phyloP scores from a whole-genome alignment of 345 rosid species.

The Gossypium stocksii region DNA sequence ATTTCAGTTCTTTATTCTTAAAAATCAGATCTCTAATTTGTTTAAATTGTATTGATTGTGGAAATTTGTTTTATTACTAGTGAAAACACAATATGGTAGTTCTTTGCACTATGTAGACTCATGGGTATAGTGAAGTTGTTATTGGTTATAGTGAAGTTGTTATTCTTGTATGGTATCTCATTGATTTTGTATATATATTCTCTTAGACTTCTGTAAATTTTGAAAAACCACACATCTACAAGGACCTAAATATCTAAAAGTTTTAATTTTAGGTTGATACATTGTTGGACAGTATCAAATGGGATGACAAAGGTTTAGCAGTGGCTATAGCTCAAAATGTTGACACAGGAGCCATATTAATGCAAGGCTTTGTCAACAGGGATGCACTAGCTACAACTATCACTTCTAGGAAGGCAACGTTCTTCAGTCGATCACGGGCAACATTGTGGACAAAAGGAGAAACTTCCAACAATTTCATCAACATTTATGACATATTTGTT shows the following conservation, averaged over 20 bases:
- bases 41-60: not conserved
- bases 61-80: not conserved
- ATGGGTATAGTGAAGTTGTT: not conserved
- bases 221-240: not conserved
- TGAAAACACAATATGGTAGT: not conserved
- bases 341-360: constrained; percentile 79
- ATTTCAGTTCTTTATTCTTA: not conserved
- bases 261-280: constrained; percentile 49
- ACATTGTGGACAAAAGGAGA: constrained; percentile 90
- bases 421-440: constrained; percentile 83
- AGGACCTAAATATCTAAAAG: constrained; percentile 6
- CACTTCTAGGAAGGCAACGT: constrained; percentile 77
- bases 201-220: not conserved
- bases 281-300: constrained; percentile 67
- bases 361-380: constrained; percentile 90
- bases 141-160: not conserved
- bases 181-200: not conserved
- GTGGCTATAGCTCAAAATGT: constrained; percentile 94
- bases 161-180: not conserved
- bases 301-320: constrained; percentile 96
- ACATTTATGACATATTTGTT: constrained; percentile 62
- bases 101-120: not conserved
- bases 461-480: constrained; percentile 81
- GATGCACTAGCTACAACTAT: constrained; percentile 72
- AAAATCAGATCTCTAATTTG: not conserved